Evolutionary conservation across 2,329 filamentous ascomycete species (phyloP), one percentile per base, ranked within the genome.

Genomic region (Beauveria medogensis): DNA sequence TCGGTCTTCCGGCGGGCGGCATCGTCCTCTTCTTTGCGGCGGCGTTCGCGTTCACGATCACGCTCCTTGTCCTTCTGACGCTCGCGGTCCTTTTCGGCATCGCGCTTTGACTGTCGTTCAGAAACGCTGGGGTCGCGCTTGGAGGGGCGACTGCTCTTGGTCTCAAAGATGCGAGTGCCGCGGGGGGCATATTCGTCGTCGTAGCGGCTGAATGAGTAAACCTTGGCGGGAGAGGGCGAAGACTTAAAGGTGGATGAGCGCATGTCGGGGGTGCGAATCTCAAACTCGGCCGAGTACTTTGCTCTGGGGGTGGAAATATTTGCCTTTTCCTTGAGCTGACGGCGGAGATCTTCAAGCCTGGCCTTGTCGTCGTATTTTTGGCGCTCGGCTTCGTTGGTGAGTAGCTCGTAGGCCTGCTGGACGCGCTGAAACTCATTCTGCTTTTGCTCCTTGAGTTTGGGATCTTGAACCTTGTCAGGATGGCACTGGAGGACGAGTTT

Each of bases 381-480:
- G 63, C 91, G 81, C 70, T 87, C 85, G 7, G 77, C 80, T 30
- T 93, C 89, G 70, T 97, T 88, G 69, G 85, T 90, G 63, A 99
- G 83, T 34, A 94, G 80, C 74, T 97, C 94, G 75, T 96, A 99
- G 55, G 94, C 92, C 68, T 92, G 85, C 73, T 97, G 92, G 40
- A 97, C 90, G 71, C 86, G 87, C 74, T 97, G 92, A 70, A 97
- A 99, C 74, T 96, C 88, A 67, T 91, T 87, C 67, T 90, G 86
- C 73, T 92, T 95, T 67, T 85, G 78, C 62, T 85, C 84, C 75
- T 94, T 95, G 68, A 89, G 78, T 18, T 84, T 79, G 58, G 88
- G 85, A 69, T 96, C 84, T 66, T 91, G 87, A 64, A 96, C 85
- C 77, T 96, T 96, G 79, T 97, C 92, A 40, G 92, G 92, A 68